A percentile compares a stretch with the other conserved stretches of the same genome.
These are phyloP conservation scores for Phytophthora capsici DNA, from an alignment of 352 stramenopile genomes.

Conservation along the genomic window DNA sequence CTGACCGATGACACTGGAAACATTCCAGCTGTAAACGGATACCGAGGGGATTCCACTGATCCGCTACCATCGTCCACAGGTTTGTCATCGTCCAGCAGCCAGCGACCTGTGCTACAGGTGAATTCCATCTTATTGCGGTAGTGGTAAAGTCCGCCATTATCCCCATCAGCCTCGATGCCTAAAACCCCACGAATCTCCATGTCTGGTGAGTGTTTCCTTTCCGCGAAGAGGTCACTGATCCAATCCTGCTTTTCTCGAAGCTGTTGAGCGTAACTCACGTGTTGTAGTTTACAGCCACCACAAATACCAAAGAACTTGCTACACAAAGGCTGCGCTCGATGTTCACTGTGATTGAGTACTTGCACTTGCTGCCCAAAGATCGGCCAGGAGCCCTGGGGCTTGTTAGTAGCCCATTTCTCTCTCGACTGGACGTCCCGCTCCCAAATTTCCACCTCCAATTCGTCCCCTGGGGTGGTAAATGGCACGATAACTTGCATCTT, in stretches of 20 bases:
- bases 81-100: conserved; percentile 62
- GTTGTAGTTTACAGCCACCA: conserved; percentile 76
- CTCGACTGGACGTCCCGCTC: conserved; percentile 47
- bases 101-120: conserved; percentile 77
- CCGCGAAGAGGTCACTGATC: conserved; percentile 47
- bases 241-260: conserved; percentile 69
- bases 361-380: conserved; percentile 50
- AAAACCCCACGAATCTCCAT: conserved; percentile 52
- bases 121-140: conserved; percentile 91
- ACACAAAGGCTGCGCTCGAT: conserved; percentile 50
- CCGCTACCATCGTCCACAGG: neutral
- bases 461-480: conserved; percentile 62
- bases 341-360: conserved; percentile 34
- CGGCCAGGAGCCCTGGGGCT: conserved; percentile 23
- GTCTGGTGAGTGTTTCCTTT: conserved; percentile 28
- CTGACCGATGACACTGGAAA: conserved; percentile 65
- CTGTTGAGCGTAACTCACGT: conserved; percentile 64
- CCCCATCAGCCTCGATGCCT: conserved; percentile 27
- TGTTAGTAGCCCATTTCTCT: conserved; percentile 23
- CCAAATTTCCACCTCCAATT: conserved; percentile 57
- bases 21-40: conserved; percentile 70
- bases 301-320: conserved; percentile 69
- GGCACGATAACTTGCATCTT: conserved; percentile 52
- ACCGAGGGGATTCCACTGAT: conserved; percentile 1
- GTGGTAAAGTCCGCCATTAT: conserved; percentile 28